These are phyloP conservation scores for Diphasiastrum complanatum DNA, from an alignment of 83 land plant genomes.

Conservation along the genomic window DNA sequence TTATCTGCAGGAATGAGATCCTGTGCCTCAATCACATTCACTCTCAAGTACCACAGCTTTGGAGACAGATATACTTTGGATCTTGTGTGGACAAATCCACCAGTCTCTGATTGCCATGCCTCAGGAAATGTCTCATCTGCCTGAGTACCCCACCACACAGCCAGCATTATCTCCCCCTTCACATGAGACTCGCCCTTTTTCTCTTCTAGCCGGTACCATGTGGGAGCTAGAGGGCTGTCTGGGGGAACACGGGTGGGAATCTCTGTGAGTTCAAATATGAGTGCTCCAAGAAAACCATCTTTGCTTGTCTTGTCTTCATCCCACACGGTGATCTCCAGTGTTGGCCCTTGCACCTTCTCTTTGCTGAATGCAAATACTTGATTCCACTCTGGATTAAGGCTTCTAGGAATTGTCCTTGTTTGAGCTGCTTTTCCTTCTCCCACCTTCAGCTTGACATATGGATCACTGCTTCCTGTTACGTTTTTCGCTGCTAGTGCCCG, in stretches of 20 bases:
- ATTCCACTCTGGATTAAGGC: neutral
- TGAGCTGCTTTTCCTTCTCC: neutral
- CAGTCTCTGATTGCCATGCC: too few relatives aligned
- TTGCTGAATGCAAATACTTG: too few relatives aligned
- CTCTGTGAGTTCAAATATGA: constrained; percentile 2
- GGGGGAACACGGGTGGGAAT: too few relatives aligned
- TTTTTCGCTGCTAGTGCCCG: constrained; percentile 7
- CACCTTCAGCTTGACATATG: neutral
- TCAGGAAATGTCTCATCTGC: too few relatives aligned
- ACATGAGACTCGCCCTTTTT: too few relatives aligned
- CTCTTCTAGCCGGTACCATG: too few relatives aligned
- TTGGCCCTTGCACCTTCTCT: too few relatives aligned
- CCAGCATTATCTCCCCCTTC: constrained; percentile 6
- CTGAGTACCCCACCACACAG: constrained; percentile 8
- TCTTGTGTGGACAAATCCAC: neutral
- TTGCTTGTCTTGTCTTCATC: too few relatives aligned
- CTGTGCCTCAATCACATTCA: constrained; percentile 12
- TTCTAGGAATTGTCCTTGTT: neutral
- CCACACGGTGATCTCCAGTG: too few relatives aligned
- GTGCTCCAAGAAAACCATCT: neutral
- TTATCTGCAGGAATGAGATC: too few relatives aligned
- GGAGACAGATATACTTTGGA: neutral
- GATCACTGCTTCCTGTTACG: neutral
- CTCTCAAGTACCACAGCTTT: constrained; percentile 13
- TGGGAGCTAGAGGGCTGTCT: too few relatives aligned